phyloP scores from a whole-genome alignment of 75 land plant species.

The Cryptomeria japonica region DNA sequence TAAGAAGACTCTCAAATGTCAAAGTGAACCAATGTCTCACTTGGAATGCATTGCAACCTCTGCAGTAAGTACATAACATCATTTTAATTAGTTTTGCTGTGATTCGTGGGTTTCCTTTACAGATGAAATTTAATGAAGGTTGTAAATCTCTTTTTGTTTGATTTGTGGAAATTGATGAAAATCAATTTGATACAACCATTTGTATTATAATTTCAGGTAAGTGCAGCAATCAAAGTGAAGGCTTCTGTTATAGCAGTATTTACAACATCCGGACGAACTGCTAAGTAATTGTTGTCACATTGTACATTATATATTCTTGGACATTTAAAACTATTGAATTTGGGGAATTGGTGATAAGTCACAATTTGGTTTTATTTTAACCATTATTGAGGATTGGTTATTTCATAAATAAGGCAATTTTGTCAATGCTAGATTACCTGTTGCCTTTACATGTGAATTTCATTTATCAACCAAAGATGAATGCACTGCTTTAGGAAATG shows the following conservation, averaged over 20 bases:
- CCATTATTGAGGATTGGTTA: not conserved
- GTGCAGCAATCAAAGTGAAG: conserved; percentile 53
- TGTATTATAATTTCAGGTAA: conserved; percentile 20
- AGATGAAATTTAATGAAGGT: not conserved
- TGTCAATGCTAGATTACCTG: not conserved
- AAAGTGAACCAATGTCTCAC: conserved; percentile 51
- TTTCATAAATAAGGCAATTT: not conserved
- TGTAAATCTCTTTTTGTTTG: not conserved
- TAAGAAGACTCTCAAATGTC: conserved; percentile 39
- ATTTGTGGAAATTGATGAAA: not conserved
- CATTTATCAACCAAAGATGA: not conserved
- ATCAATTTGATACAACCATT: not conserved
- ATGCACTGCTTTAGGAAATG: not conserved
- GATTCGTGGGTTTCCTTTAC: not conserved
- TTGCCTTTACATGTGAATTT: not conserved
- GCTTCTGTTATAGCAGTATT: conserved; percentile 39
- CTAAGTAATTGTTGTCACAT: conserved; percentile 17
- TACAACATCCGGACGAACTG: conserved; percentile 38
- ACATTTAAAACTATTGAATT: not conserved
- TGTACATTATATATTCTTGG: not conserved
- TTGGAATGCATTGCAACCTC: conserved; percentile 56
- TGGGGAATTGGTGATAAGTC: not conserved
- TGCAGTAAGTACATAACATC: conserved; percentile 22
- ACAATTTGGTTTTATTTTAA: not conserved
- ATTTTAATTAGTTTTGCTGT: not conserved